phyloP scores from a whole-genome alignment of 352 stramenopile species.

The Plasmopara muralis region DNA sequence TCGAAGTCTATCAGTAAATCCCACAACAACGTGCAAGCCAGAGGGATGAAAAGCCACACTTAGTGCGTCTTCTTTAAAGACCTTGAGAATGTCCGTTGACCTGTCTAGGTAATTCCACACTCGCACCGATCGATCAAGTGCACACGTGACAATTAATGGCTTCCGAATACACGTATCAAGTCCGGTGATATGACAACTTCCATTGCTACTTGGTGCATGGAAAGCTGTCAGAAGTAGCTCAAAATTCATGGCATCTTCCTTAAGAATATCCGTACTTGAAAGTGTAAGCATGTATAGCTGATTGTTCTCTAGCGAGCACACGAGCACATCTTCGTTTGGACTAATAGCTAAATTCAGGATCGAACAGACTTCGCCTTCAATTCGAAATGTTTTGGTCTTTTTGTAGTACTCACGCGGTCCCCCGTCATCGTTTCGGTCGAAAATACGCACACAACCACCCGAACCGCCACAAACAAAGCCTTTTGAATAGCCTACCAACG shows the following conservation, averaged over 20 bases:
- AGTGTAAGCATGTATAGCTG: conserved; percentile 89
- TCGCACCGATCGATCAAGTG: conserved; percentile 85
- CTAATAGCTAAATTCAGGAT: conserved; percentile 84
- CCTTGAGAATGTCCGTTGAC: conserved; percentile 86
- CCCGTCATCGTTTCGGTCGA: conserved; percentile 79
- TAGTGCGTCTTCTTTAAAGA: conserved; percentile 87
- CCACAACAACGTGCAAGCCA: conserved; percentile 84
- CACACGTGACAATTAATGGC: conserved; percentile 86
- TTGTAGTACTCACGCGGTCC: conserved; percentile 82
- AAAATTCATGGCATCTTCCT: conserved; percentile 93
- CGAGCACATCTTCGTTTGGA: conserved; percentile 84
- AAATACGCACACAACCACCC: conserved; percentile 69
- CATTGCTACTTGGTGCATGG: conserved; percentile 60
- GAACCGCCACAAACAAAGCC: conserved; percentile 81
- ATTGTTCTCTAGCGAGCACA: conserved; percentile 84
- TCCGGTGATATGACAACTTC: conserved; percentile 78
- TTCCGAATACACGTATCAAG: conserved; percentile 92
- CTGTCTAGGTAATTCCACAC: conserved; percentile 94
- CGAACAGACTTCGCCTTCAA: conserved; percentile 74
- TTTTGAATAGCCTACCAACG: conserved; percentile 86
- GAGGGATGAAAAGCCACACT: conserved; percentile 89
- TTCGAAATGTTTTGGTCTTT: conserved; percentile 83
- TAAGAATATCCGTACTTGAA: conserved; percentile 88
- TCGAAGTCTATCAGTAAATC: conserved; percentile 91
- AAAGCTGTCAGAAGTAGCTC: conserved; percentile 86